These are phyloP conservation scores for Globisporangium echinulatum DNA, from an alignment of 352 stramenopile species.

Conservation along the genomic window DNA sequence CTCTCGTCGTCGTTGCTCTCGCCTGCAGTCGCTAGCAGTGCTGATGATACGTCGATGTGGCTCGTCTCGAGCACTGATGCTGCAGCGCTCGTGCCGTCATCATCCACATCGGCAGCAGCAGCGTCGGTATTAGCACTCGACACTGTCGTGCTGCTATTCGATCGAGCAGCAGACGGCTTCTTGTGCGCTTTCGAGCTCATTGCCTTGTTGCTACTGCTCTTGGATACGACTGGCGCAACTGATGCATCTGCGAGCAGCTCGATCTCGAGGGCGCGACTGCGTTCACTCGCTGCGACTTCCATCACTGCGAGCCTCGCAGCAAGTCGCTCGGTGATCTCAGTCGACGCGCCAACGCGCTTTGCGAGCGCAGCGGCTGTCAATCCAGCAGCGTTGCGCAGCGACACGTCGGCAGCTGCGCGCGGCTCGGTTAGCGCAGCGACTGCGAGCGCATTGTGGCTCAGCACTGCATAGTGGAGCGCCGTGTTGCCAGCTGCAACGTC, in stretches of 20 bases:
- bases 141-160: background rate
- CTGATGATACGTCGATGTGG: too few species aligned
- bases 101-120: too few species aligned
- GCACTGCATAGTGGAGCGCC: constrained; percentile 67
- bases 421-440: constrained; percentile 28
- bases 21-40: too few species aligned
- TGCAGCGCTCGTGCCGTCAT: background rate
- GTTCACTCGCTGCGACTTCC: constrained; percentile 8
- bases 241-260: constrained; percentile 3
- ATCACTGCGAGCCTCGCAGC: constrained; percentile 12
- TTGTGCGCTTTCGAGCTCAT: background rate
- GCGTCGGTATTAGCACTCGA: background rate
- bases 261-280: background rate
- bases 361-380: constrained; percentile 11
- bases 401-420: constrained; percentile 1
- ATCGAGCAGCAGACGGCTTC: too few species aligned
- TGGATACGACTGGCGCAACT: constrained; percentile 11
- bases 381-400: constrained; percentile 16
- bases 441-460: constrained; percentile 45
- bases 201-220: constrained; percentile 26
- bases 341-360: constrained; percentile 4
- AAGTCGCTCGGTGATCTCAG: constrained; percentile 22
- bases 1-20: background rate
- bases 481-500: constrained; percentile 47
- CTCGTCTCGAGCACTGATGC: background rate